Evolutionary conservation across 2,329 filamentous ascomycete genomes (phyloP).

Genomic region (Cucurbitaria berberidis): DNA sequence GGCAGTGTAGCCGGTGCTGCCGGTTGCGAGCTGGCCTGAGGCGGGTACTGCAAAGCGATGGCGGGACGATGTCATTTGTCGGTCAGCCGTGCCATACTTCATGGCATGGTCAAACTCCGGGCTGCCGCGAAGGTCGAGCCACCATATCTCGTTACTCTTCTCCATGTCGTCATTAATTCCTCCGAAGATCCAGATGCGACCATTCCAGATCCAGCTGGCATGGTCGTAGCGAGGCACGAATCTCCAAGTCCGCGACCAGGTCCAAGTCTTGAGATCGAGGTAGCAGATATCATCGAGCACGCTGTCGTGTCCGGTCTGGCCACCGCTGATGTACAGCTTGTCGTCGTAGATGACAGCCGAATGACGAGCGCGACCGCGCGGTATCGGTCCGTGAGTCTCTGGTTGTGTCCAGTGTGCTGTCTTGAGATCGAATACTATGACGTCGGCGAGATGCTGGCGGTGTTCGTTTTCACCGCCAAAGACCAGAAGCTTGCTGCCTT

Average conservation of each 20-base stretch:
- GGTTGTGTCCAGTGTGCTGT: slow-evolving; percentile 96
- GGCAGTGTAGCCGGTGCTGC: slow-evolving; percentile 69
- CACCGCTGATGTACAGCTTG: slow-evolving; percentile 93
- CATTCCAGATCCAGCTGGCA: slow-evolving; percentile 90
- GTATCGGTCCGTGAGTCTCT: slow-evolving; percentile 80
- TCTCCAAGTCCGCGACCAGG: slow-evolving; percentile 94
- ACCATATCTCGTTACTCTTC: slow-evolving; percentile 94
- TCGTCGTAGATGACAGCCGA: slow-evolving; percentile 94
- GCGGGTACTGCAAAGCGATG: slow-evolving; percentile 38
- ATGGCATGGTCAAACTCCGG: slow-evolving; percentile 80
- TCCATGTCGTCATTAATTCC: slow-evolving; percentile 96
- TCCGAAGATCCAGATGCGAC: slow-evolving; percentile 94
- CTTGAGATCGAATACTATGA: slow-evolving; percentile 94
- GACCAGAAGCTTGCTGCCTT: slow-evolving; percentile 92
- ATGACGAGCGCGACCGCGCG: slow-evolving; percentile 89
- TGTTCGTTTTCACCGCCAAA: slow-evolving; percentile 99
- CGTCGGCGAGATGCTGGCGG: slow-evolving; percentile 89
- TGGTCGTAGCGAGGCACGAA: slow-evolving; percentile 97
- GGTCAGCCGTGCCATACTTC: slow-evolving; percentile 60
- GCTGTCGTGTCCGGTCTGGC: slow-evolving; percentile 92
- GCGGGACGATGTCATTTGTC: slow-evolving; percentile 40
- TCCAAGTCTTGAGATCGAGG: slow-evolving; percentile 94
- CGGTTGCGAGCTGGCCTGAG: slow-evolving; percentile 44
- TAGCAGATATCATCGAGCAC: slow-evolving; percentile 97
- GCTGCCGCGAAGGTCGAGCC: slow-evolving; percentile 91